Evolutionary conservation across 306 rosid species (phyloP).

Genomic region (Oemleria cerasiformis): DNA sequence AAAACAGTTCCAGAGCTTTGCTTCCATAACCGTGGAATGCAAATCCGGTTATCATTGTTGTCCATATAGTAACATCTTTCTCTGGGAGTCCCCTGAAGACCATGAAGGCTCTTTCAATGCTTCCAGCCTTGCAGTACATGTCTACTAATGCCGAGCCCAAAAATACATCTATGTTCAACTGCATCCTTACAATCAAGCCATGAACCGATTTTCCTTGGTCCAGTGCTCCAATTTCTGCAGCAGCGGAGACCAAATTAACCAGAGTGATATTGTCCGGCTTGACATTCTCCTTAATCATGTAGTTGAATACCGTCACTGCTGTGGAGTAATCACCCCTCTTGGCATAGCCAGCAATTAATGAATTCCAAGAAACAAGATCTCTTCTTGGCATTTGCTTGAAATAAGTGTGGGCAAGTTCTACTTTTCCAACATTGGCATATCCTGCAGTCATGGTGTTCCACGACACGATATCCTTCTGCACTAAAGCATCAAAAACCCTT

Average conservation of each 20-base stretch:
- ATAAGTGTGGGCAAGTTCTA: slow-evolving; percentile 37
- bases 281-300: slow-evolving; percentile 30
- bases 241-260: slow-evolving; percentile 44
- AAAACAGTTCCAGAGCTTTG: slow-evolving; percentile 44
- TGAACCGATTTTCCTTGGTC: slow-evolving; percentile 50
- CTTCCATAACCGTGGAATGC: slow-evolving; percentile 55
- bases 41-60: slow-evolving; percentile 54
- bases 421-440: slow-evolving; percentile 42
- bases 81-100: slow-evolving; percentile 39
- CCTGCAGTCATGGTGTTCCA: slow-evolving; percentile 60
- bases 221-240: slow-evolving; percentile 47
- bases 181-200: slow-evolving; percentile 39
- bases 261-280: slow-evolving; percentile 44
- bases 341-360: slow-evolving; percentile 46
- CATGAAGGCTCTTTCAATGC: slow-evolving; percentile 37
- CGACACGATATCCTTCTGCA: slow-evolving; percentile 43
- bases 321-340: slow-evolving; percentile 33
- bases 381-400: slow-evolving; percentile 47
- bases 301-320: slow-evolving; percentile 28
- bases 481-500: slow-evolving; percentile 27
- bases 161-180: slow-evolving; percentile 39
- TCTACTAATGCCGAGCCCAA: slow-evolving; percentile 50
- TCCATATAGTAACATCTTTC: slow-evolving; percentile 45
- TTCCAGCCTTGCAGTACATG: slow-evolving; percentile 60
- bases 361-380: slow-evolving; percentile 61